These are phyloP conservation scores for Flaveria sonorensis DNA, from an alignment of 129 eudicot species.

Conservation along the genomic window DNA sequence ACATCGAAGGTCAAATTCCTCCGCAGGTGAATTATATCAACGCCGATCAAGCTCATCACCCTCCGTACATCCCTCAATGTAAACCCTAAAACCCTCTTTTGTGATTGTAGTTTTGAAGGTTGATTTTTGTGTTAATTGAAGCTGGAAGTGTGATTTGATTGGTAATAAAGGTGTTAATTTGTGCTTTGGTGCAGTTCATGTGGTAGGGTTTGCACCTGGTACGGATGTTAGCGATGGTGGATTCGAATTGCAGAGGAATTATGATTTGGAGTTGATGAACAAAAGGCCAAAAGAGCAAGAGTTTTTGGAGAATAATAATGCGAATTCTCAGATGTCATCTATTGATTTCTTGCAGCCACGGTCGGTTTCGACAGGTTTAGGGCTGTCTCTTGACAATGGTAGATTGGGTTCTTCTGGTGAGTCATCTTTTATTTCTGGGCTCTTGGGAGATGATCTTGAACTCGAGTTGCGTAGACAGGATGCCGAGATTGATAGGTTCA, in stretches of 20 bases:
- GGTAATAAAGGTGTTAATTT: not conserved
- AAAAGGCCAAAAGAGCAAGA: slow-evolving; percentile 65
- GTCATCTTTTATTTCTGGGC: slow-evolving; percentile 51
- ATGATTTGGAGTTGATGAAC: slow-evolving; percentile 48
- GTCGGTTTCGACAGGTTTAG: slow-evolving; percentile 76
- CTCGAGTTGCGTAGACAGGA: slow-evolving; percentile 72
- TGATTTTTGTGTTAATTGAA: not conserved
- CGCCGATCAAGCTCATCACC: slow-evolving; percentile 64
- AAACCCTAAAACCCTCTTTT: slow-evolving; percentile 23
- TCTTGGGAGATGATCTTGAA: slow-evolving; percentile 65
- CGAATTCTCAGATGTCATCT: slow-evolving; percentile 69
- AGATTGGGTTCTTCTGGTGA: slow-evolving; percentile 76
- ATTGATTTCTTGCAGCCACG: slow-evolving; percentile 75
- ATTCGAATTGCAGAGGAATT: slow-evolving; percentile 56
- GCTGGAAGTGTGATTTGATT: not conserved
- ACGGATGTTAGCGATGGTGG: slow-evolving; percentile 59
- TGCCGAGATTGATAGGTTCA: slow-evolving; percentile 67
- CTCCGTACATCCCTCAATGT: slow-evolving; percentile 86
- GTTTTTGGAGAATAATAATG: slow-evolving; percentile 62
- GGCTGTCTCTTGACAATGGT: slow-evolving; percentile 72
- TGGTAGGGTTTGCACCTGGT: slow-evolving; percentile 72
- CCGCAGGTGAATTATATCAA: slow-evolving; percentile 51
- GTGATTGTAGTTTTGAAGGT: not conserved
- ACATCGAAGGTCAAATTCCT: slow-evolving; percentile 61
- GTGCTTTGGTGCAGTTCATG: slow-evolving; percentile 54